Conservation (phyloP, 2,329 filamentous ascomycete species). For the Nakataea oryzae region DNA sequence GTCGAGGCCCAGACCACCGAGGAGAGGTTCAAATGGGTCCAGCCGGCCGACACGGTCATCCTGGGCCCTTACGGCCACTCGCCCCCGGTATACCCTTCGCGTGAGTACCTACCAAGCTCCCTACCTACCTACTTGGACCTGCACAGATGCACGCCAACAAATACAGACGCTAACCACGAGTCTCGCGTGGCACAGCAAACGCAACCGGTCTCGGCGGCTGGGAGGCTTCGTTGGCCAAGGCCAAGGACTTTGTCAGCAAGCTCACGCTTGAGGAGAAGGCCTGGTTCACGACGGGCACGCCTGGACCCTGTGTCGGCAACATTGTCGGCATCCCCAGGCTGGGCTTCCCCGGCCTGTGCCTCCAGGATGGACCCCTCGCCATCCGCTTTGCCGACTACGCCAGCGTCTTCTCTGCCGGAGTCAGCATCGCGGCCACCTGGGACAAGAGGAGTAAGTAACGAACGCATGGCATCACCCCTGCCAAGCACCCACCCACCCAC, state of each 20-base stretch:
- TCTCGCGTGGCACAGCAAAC: slow-evolving; percentile 17
- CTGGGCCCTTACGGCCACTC: slow-evolving; percentile 22
- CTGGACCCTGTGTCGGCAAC: slow-evolving; percentile 9
- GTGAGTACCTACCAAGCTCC: slow-evolving; percentile 21
- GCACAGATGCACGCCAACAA: too few species aligned
- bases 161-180: slow-evolving; percentile 8
- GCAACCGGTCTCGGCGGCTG: slow-evolving; percentile 22
- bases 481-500: too few species aligned
- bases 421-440: slow-evolving; percentile 62
- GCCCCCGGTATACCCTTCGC: slow-evolving; percentile 22
- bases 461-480: too few species aligned
- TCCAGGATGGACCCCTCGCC: slow-evolving; percentile 61
- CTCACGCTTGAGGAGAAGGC: slow-evolving; percentile 55
- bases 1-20: neutral
- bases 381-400: slow-evolving; percentile 55
- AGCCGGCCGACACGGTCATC: slow-evolving; percentile 26
- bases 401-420: slow-evolving; percentile 60
- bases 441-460: slow-evolving; percentile 37
- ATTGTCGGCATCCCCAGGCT: slow-evolving; percentile 41
- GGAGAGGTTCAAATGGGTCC: slow-evolving; percentile 26
- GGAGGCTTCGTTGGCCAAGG: slow-evolving; percentile 25
- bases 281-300: neutral
- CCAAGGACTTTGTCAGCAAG: slow-evolving; percentile 44
- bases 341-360: slow-evolving; percentile 48
- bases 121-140: too few species aligned